Conservation (phyloP, 345 rosid species). For the Anastatica hierochuntica region DNA sequence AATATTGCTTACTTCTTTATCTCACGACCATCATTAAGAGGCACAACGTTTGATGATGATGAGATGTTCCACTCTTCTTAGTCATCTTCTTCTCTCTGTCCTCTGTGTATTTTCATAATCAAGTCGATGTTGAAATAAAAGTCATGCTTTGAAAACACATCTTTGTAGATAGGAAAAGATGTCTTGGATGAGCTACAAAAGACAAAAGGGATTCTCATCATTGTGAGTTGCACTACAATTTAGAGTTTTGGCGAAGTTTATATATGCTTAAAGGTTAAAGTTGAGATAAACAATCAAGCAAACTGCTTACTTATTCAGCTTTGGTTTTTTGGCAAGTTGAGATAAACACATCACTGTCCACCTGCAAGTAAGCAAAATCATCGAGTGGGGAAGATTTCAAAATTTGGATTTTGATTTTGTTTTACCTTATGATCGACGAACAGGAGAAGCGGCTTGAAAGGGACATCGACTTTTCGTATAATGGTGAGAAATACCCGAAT, state of each 20-base stretch:
- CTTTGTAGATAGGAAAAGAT: conserved; percentile 53
- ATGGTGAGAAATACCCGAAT: too few species aligned
- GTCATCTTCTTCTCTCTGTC: conserved; percentile 3
- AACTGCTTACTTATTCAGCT: conserved; percentile 40
- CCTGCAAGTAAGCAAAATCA: too few species aligned
- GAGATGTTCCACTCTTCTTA: too few species aligned
- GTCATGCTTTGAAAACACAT: conserved; percentile 44
- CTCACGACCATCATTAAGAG: conserved; percentile 23
- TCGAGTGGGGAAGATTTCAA: too few species aligned
- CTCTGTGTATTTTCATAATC: conserved; percentile 7
- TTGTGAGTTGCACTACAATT: background rate
- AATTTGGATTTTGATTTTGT: too few species aligned
- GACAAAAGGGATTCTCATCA: background rate
- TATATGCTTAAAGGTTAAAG: background rate
- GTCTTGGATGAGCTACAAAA: conserved; percentile 36
- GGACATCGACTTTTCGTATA: too few species aligned
- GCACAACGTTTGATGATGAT: conserved; percentile 18
- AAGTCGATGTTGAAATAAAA: too few species aligned
- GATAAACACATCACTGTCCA: too few species aligned
- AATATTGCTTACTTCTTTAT: conserved; percentile 23
- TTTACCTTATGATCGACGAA: too few species aligned
- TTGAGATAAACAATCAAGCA: background rate
- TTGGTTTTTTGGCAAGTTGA: conserved; percentile 41
- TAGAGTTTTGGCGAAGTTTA: background rate
- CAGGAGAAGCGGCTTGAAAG: too few species aligned